Conservation (phyloP, 345 rosid genomes). For the Cochlearia excelsa region DNA sequence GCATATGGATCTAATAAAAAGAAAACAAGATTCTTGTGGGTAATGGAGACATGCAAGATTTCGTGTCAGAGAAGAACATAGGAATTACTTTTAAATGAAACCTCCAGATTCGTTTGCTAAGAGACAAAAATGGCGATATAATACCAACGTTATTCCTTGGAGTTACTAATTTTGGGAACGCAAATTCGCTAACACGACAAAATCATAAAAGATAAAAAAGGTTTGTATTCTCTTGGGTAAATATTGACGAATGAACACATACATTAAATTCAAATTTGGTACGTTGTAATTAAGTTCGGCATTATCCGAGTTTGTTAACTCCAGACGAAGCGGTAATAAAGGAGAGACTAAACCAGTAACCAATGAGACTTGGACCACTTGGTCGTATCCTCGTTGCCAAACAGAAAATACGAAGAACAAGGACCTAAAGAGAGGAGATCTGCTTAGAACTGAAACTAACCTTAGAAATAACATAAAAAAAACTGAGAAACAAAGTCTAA, state of each 20-base stretch:
- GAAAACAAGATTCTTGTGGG: conserved; percentile 9
- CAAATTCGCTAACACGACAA: conserved; percentile 16
- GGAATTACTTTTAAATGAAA: neutral
- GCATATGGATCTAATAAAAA: conserved; percentile 15
- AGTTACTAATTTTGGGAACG: conserved; percentile 30
- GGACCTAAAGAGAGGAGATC: neutral
- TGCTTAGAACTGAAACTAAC: neutral
- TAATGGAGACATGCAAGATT: conserved; percentile 21
- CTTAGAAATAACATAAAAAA: conserved; percentile 2
- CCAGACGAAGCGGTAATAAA: neutral
- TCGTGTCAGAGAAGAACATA: neutral
- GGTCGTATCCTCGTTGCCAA: neutral
- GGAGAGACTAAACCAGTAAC: neutral
- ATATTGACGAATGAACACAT: neutral
- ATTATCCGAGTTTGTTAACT: conserved; percentile 2
- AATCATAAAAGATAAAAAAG: neutral
- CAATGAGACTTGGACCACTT: neutral
- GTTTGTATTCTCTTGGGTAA: conserved; percentile 4
- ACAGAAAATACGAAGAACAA: neutral
- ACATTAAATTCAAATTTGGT: conserved; percentile 19
- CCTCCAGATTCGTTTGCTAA: conserved; percentile 18
- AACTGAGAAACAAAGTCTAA: conserved; percentile 14
- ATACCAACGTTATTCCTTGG: conserved; percentile 18
- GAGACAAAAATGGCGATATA: conserved; percentile 27
- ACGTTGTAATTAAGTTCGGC: conserved; percentile 11